These are phyloP conservation scores for Verticillium zaregamsianum DNA, from an alignment of 2,329 filamentous ascomycete genomes.

Conservation along the genomic window DNA sequence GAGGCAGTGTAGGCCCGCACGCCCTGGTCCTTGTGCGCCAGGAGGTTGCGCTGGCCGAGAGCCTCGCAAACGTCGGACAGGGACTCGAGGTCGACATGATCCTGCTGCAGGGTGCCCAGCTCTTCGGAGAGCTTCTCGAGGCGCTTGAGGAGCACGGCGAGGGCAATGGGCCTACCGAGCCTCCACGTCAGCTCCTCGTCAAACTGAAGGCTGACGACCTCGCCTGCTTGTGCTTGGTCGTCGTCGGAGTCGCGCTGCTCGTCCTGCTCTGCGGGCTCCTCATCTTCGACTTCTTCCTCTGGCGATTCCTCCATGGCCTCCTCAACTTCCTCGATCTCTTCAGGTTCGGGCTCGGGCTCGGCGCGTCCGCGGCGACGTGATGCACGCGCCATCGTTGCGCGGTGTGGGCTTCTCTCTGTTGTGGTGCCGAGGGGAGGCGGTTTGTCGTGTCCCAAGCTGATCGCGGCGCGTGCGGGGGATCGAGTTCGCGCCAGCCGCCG, in stretches of 20 bases:
- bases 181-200: constrained; percentile 86
- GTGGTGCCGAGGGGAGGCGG: neutral
- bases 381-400: constrained; percentile 2
- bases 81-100: constrained; percentile 78
- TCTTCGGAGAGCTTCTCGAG: constrained; percentile 79
- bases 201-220: constrained; percentile 61
- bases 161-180: constrained; percentile 83
- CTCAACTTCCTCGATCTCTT: constrained; percentile 4
- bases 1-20: constrained; percentile 85
- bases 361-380: constrained; percentile 3
- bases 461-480: neutral
- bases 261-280: constrained; percentile 17
- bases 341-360: constrained; percentile 6
- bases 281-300: constrained; percentile 13
- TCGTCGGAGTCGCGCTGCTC: neutral
- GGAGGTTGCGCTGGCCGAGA: constrained; percentile 73
- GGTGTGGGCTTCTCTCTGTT: neutral
- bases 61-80: constrained; percentile 80
- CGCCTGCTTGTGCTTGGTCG: constrained; percentile 1
- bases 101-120: constrained; percentile 81
- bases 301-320: constrained; percentile 1
- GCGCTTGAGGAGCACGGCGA: constrained; percentile 74
- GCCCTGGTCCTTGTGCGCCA: constrained; percentile 89
- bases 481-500: neutral
- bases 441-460: neutral